Conservation (phyloP, 768 basidiomycete genomes). For the Lactarius hengduanensis region DNA sequence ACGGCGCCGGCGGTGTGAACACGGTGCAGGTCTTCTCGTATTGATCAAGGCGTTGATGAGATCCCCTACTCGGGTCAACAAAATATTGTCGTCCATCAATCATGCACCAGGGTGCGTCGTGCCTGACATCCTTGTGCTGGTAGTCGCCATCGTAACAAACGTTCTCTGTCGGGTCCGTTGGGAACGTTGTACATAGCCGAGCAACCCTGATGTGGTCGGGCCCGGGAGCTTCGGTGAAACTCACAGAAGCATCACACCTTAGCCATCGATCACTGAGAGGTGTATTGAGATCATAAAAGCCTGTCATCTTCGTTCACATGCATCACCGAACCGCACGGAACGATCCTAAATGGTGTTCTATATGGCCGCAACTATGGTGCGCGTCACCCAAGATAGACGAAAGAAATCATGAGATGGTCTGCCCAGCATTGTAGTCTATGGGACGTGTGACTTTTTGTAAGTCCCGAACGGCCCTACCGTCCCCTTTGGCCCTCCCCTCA, state of each 20-base stretch:
- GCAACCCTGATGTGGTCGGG: not conserved
- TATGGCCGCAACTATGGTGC: not conserved
- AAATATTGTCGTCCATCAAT: not conserved
- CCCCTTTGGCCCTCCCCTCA: conserved; percentile 30
- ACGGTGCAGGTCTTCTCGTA: not conserved
- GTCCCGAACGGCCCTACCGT: conserved; percentile 30
- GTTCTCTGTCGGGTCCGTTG: not conserved
- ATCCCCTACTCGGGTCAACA: not conserved
- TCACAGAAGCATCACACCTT: not conserved
- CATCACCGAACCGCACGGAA: not conserved
- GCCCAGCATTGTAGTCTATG: conserved; percentile 7
- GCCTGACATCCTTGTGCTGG: not conserved
- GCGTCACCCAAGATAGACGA: not conserved
- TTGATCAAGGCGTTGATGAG: not conserved
- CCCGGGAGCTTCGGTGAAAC: not conserved
- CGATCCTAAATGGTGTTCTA: not conserved
- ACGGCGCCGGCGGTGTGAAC: not conserved
- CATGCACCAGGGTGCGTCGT: not conserved
- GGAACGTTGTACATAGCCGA: not conserved
- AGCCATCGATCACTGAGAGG: too few relatives aligned
- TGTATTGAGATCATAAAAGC: not conserved
- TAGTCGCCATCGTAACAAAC: not conserved
- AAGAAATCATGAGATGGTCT: not conserved
- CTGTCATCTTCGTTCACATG: not conserved
- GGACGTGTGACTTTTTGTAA: conserved; percentile 25